Evolutionary conservation across 257 asterid genomes (phyloP).

Genomic region (Lantana camara): DNA sequence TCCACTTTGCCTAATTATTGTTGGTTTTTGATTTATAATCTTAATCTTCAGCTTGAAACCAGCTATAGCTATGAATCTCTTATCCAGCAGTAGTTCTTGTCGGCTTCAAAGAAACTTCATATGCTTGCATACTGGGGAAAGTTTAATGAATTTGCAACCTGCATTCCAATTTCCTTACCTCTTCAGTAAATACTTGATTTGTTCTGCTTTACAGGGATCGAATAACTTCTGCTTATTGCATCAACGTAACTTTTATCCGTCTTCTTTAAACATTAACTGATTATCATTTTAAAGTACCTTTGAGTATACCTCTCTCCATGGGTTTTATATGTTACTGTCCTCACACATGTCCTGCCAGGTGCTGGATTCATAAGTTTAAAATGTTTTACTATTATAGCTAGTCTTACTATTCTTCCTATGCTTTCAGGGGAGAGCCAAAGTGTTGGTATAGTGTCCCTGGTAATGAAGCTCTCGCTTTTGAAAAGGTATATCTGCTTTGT

Average conservation of each 20-base stretch:
- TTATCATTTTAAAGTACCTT: not conserved
- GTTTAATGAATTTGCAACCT: not conserved
- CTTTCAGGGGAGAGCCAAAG: conserved; percentile 96
- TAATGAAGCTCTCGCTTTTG: conserved; percentile 78
- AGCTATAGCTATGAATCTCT: not conserved
- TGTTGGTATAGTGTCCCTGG: conserved; percentile 99
- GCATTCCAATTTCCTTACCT: not conserved
- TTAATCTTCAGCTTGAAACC: not conserved
- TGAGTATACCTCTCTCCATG: conserved; percentile 9
- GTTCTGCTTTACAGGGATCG: not conserved
- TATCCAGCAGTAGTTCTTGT: not conserved
- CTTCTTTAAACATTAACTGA: not conserved
- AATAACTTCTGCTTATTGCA: not conserved
- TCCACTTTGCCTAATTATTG: not conserved
- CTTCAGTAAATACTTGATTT: not conserved
- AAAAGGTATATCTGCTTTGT: conserved; percentile 58
- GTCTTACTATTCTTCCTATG: conserved; percentile 16
- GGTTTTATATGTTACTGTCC: conserved; percentile 6
- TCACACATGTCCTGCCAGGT: conserved; percentile 10
- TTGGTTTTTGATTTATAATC: not conserved
- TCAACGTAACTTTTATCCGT: not conserved
- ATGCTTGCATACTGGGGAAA: not conserved
- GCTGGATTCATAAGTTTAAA: conserved; percentile 12
- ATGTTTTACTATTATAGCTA: conserved; percentile 12
- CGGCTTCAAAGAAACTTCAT: not conserved